phyloP scores from a whole-genome alignment of 2,329 filamentous ascomycete genomes.

The Cercospora beticola region DNA sequence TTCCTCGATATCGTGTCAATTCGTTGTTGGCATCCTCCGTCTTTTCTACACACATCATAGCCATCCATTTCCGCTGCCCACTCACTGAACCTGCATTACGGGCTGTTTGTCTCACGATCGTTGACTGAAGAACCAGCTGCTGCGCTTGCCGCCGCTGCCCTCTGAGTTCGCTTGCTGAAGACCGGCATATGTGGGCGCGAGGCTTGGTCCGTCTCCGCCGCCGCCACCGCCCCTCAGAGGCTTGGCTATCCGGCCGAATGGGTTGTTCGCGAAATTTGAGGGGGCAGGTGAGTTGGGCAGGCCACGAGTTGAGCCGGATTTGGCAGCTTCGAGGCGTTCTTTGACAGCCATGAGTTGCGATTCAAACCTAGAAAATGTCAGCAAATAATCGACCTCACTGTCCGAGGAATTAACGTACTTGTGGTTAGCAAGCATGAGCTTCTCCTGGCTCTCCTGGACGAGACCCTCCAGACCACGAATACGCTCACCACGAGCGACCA shows the following conservation, averaged over 20 bases:
- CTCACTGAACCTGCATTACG: background rate
- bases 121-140: conserved; percentile 74
- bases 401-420: conserved; percentile 63
- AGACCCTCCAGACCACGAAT: conserved; percentile 91
- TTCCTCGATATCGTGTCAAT: conserved; percentile 11
- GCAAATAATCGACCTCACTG: background rate
- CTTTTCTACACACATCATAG: background rate
- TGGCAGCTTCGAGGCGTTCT: conserved; percentile 93
- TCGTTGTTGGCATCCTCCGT: background rate
- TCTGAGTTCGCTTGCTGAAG: conserved; percentile 37
- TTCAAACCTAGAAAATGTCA: conserved; percentile 70
- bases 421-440: conserved; percentile 94
- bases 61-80: background rate
- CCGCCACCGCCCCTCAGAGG: conserved; percentile 59
- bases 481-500: conserved; percentile 93
- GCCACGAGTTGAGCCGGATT: conserved; percentile 83
- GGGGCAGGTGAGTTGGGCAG: conserved; percentile 59
- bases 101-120: conserved; percentile 11
- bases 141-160: conserved; percentile 57
- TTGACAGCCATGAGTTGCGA: conserved; percentile 95
- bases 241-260: conserved; percentile 67
- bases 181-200: conserved; percentile 45
- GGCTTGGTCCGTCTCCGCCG: conserved; percentile 40
- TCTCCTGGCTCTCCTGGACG: conserved; percentile 96
- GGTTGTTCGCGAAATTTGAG: conserved; percentile 61